Base-by-base conservation (phyloP, 768 basidiomycete genomes). In the Psilocybe subaeruginosa region DNA sequence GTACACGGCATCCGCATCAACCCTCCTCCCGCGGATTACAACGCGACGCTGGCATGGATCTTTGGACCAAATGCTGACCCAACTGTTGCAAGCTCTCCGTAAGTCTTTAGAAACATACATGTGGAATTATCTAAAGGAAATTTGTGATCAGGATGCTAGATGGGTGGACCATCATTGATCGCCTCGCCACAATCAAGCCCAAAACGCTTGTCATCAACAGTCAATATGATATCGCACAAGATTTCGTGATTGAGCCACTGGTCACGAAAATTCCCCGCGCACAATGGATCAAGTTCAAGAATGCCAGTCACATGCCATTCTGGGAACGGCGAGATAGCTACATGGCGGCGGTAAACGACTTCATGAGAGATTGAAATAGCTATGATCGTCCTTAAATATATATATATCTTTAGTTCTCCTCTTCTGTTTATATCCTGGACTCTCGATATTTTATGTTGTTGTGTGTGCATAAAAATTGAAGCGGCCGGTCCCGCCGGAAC, bases 91-190 rank as follows among this genome's bases (percentile, higher is more conserved):
- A 46, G 60, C 17, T 68, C 68, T 19, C 70, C 71, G 75, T 74
- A 33, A 60, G 72, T 64, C 73, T 53, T 14, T 46, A 11, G 3
- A 30, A 30, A 8, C n/a, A 4, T 7, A 16, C 29, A 14, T 2
- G 27, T 4, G 2, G 5, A 29, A 17, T n/a, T 46, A 33, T n/a
- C 41, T 57, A 16, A 57, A 54, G 66, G 63, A 11, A 64, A 60
- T 14, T 23, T 23, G 23, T 23, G 23, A 23, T 23, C 23, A 23
- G 23, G 23, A 43, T 68, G 45, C 79, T 78, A 65, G 63, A 73
- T 1, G 23, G 23, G 23, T 87, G 85, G 85, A 70, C 75, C 9
- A 77, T 84, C 53, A 66, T 82, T 11, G 77, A 80, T 43, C 72
- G 77, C 9, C 67, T 85, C 7, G 23, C 23, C 23, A 23, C 23